These are phyloP conservation scores for Asterella californica DNA, from an alignment of 225 moss, liverwort and hornwort genomes.

Conservation along the genomic window DNA sequence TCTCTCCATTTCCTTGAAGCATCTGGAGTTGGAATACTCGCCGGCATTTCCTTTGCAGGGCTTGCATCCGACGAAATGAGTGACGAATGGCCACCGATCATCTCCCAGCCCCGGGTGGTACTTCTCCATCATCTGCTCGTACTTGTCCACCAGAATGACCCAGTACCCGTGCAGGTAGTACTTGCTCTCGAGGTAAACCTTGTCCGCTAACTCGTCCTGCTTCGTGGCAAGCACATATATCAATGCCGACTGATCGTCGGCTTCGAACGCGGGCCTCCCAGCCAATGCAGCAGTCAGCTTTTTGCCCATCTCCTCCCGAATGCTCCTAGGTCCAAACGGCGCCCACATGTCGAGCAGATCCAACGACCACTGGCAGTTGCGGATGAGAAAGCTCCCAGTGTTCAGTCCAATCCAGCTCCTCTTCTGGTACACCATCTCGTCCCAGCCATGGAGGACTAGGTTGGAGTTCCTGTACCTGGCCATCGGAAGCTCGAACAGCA, in stretches of 20 bases:
- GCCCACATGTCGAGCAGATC: slow-evolving; percentile 32
- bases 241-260: slow-evolving; percentile 25
- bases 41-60: slow-evolving; percentile 20
- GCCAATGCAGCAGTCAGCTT: slow-evolving; percentile 17
- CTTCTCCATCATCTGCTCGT: slow-evolving; percentile 25
- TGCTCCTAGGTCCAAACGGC: slow-evolving; percentile 21
- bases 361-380: slow-evolving; percentile 30
- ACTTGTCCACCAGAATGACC: slow-evolving; percentile 27
- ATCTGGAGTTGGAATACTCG: slow-evolving; percentile 15
- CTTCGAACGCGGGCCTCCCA: slow-evolving; percentile 20
- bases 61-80: slow-evolving; percentile 28
- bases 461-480: slow-evolving; percentile 22
- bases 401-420: slow-evolving; percentile 26
- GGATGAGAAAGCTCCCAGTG: slow-evolving; percentile 28
- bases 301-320: slow-evolving; percentile 11
- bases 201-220: not conserved
- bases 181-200: slow-evolving; percentile 15
- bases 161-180: slow-evolving; percentile 29
- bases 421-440: slow-evolving; percentile 24
- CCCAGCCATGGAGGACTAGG: slow-evolving; percentile 27
- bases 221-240: slow-evolving; percentile 19
- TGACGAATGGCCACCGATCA: slow-evolving; percentile 29
- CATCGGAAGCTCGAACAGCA: slow-evolving; percentile 28
- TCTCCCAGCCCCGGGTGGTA: slow-evolving; percentile 22
- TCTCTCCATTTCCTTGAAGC: slow-evolving; percentile 27